Evolutionary conservation across 345 rosid species (phyloP).

Genomic region (rapeseed (Brassica napus)): Da-Ae NC_063450.1:34980001-34980500

Average conservation of each 20-base stretch:
- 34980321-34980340: not conserved
- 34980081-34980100: not conserved
- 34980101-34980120: not conserved
- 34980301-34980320: not conserved
- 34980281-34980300: not conserved
- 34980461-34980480: slow-evolving; percentile 34
- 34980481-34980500: slow-evolving; percentile 35
- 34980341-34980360: not conserved
- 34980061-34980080: not conserved
- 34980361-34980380: slow-evolving; percentile 29
- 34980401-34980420: slow-evolving; percentile 13
- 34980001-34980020: not conserved
- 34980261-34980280: not conserved
- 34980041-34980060: not conserved
- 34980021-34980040: not conserved
- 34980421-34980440: not conserved
- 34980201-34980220: not conserved
- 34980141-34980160: not conserved
- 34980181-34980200: not conserved
- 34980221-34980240: not conserved
- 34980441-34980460: slow-evolving; percentile 24
- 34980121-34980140: not conserved
- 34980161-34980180: not conserved
- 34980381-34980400: slow-evolving; percentile 38
- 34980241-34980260: not conserved